Evolutionary conservation across 768 basidiomycete species (phyloP).

Genomic region (Psilocybe tampanensis): DNA sequence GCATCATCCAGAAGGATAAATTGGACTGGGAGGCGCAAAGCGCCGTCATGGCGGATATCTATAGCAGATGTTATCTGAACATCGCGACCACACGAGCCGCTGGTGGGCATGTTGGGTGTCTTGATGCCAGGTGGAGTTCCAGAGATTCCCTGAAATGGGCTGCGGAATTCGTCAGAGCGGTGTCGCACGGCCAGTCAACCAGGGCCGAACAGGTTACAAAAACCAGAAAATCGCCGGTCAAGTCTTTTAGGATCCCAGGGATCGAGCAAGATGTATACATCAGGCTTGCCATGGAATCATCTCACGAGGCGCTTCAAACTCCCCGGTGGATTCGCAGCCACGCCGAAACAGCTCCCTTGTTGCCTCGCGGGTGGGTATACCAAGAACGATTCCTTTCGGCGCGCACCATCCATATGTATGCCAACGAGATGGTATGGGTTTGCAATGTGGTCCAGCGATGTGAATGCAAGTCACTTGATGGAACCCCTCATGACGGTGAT

Average conservation of each 20-base stretch:
- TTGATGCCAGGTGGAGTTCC: conserved; percentile 10
- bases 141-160: conserved; percentile 14
- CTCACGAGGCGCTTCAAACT: conserved; percentile 17
- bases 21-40: conserved; percentile 19
- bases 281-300: conserved; percentile 11
- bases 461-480: conserved; percentile 15
- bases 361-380: conserved; percentile 18
- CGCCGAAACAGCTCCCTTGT: conserved; percentile 7
- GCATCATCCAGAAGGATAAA: conserved; percentile 18
- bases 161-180: conserved; percentile 7
- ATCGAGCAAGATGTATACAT: conserved; percentile 11
- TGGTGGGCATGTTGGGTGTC: conserved; percentile 13
- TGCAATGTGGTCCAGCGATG: conserved; percentile 15
- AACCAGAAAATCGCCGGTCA: conserved; percentile 9
- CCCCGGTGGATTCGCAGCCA: conserved; percentile 14
- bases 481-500: conserved; percentile 12
- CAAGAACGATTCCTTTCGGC: conserved; percentile 16
- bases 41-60: conserved; percentile 18
- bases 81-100: conserved; percentile 16
- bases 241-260: conserved; percentile 10
- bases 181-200: not conserved
- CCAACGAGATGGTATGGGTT: conserved; percentile 17
- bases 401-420: conserved; percentile 13
- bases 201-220: conserved; percentile 2
- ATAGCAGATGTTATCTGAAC: conserved; percentile 16